phyloP scores from a whole-genome alignment of 305 asterid species.

The Stenogyne calaminthoides region DNA sequence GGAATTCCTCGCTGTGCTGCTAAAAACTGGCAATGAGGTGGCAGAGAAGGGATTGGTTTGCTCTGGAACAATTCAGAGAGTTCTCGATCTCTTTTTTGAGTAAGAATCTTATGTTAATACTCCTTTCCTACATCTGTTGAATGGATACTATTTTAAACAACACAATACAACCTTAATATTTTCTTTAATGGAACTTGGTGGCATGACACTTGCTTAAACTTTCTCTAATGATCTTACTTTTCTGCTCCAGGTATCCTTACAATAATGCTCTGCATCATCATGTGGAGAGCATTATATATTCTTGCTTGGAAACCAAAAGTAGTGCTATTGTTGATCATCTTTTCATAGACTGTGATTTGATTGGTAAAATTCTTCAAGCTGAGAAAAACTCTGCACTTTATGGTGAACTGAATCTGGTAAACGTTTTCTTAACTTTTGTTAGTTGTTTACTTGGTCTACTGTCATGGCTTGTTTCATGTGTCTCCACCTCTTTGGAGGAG shows the following conservation, averaged over 20 bases:
- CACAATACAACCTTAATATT: neutral
- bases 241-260: conserved; percentile 76
- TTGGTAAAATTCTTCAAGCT: conserved; percentile 70
- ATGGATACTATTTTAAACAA: no score
- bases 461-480: conserved; percentile 15
- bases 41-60: conserved; percentile 82
- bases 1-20: conserved; percentile 85
- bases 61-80: conserved; percentile 85
- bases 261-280: conserved; percentile 98
- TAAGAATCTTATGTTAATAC: conserved; percentile 42
- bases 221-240: conserved; percentile 32
- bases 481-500: conserved; percentile 23
- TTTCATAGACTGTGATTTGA: conserved; percentile 72
- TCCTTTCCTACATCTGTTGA: conserved; percentile 1
- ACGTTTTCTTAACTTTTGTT: conserved; percentile 7
- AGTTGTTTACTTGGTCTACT: conserved; percentile 12
- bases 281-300: conserved; percentile 91
- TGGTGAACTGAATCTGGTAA: conserved; percentile 66
- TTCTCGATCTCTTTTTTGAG: conserved; percentile 93
- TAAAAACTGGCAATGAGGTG: conserved; percentile 82
- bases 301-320: conserved; percentile 87
- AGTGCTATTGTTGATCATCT: conserved; percentile 69
- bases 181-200: conserved; percentile 4
- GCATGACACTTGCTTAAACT: conserved; percentile 12
- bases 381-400: conserved; percentile 64